A percentile compares a stretch with the other conserved stretches of the same genome.
These are phyloP conservation scores for Phaffomyces antillensis DNA, from an alignment of 805 yeast genomes.

Conservation along the genomic window DNA sequence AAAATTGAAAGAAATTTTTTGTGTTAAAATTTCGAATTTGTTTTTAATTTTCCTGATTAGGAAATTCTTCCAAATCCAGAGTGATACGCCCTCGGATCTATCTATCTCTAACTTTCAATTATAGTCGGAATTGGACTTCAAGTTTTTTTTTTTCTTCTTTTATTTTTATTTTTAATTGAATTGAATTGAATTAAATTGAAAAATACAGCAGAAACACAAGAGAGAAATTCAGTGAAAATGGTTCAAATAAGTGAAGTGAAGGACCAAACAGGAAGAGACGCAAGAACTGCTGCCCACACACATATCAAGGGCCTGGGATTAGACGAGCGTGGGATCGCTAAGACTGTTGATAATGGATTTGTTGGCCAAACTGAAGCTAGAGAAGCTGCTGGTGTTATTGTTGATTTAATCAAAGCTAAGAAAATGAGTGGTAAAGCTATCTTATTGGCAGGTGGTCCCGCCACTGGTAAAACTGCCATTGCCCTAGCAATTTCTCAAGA, in stretches of 20 bases:
- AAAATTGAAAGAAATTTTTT: background rate
- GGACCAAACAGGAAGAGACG: slow-evolving; percentile 42
- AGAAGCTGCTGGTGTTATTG: slow-evolving; percentile 92
- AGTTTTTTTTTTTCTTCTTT: background rate
- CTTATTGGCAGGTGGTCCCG: slow-evolving; percentile 94
- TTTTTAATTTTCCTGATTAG: slow-evolving; percentile 19
- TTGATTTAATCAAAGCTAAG: slow-evolving; percentile 85
- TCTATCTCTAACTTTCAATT: background rate
- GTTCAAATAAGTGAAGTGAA: slow-evolving; percentile 75
- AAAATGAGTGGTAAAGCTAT: slow-evolving; percentile 96
- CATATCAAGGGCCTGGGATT: slow-evolving; percentile 93
- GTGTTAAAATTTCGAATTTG: slow-evolving; percentile 4
- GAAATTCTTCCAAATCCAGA: slow-evolving; percentile 12
- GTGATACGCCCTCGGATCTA: background rate
- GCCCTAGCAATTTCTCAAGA: slow-evolving; percentile 95
- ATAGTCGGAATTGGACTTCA: too few species aligned
- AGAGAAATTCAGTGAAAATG: slow-evolving; percentile 32
- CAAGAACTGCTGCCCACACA: slow-evolving; percentile 91
- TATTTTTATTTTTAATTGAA: background rate
- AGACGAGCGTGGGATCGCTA: slow-evolving; percentile 84
- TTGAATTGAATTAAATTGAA: background rate
- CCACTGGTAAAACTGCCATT: slow-evolving; percentile 96
- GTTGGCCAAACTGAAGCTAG: slow-evolving; percentile 67
- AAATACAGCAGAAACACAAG: too few species aligned
- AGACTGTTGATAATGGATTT: slow-evolving; percentile 79